Evolutionary conservation across 2,329 filamentous ascomycete species (phyloP), one percentile per base, ranked within the genome.

Genomic region (Scorias spongiosa): DNA sequence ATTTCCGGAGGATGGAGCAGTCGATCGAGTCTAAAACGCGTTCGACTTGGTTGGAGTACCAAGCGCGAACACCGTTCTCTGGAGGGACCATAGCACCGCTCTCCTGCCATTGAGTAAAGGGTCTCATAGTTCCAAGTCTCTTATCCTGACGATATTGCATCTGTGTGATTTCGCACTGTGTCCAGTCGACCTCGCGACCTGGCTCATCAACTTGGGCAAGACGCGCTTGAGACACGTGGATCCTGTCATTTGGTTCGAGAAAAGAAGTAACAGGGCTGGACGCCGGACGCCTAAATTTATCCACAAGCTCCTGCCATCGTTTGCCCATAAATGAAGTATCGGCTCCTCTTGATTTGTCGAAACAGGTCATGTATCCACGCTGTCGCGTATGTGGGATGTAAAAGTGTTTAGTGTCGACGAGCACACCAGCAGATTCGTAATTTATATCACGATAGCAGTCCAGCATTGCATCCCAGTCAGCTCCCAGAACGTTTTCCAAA

Each of bases 371-470:
- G 43, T 70, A 70, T 20, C 66, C 66, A 9, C 68, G 54, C 30
- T 60, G 57, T 0, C 60, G 44, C 48, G 28, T 64, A 41, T 89
- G 84, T 0, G 84, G 84, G 1, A 88, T 62, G 46, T 84, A 84
- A 51, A 72, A 86, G 2, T 81, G 62, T 55, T 86, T 86, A 0
- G 77, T 81, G 52, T 88, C 81, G 0, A 82, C 62, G 4, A 62
- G 63, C 0, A 67, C 49, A 40, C 66, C 68, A 0, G 56, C 54
- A 1, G 70, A 71, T 2, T 66, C 57, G 51, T 88, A 89, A 2
- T 67, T 74, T 32, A 76, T 67, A 0, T 60, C 54, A 1, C 62
- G 46, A 56, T 71, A 77, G 7, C 62, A 51, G 2, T 45, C 41
- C 2, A 60, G 46, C 57, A 62, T 62, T 1, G 29, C 40, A n/a